Evolutionary conservation across 768 basidiomycete species (phyloP).

Genomic region (Russula griseocarnosa): DNA sequence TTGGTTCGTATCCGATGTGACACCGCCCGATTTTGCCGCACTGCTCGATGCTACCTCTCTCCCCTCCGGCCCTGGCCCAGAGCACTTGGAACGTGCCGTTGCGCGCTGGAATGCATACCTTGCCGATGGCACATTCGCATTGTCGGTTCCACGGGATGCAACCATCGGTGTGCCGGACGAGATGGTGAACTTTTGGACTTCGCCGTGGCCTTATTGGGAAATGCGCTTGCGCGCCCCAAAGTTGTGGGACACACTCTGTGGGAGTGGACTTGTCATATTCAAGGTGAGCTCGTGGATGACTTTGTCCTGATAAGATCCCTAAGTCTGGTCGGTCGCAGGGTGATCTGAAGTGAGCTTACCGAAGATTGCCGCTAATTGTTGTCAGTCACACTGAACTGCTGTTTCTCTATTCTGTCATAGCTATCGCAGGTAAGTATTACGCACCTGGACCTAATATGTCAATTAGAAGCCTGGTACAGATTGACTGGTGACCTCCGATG

Average conservation of each 20-base stretch:
- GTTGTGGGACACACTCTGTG: slow-evolving; percentile 49
- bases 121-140: slow-evolving; percentile 60
- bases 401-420: slow-evolving; percentile 36
- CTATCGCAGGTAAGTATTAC: slow-evolving; percentile 70
- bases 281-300: slow-evolving; percentile 48
- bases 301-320: background rate
- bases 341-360: slow-evolving; percentile 81
- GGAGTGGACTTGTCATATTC: slow-evolving; percentile 72
- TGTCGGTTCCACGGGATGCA: slow-evolving; percentile 63
- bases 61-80: slow-evolving; percentile 32
- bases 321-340: slow-evolving; percentile 45
- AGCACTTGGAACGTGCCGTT: slow-evolving; percentile 56
- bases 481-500: slow-evolving; percentile 86
- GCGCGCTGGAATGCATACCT: slow-evolving; percentile 71
- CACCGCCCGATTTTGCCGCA: slow-evolving; percentile 73
- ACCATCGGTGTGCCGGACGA: slow-evolving; percentile 49
- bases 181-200: slow-evolving; percentile 63
- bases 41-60: slow-evolving; percentile 30
- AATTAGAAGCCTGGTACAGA: slow-evolving; percentile 40
- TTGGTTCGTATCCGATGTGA: slow-evolving; percentile 97
- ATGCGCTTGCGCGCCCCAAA: slow-evolving; percentile 51
- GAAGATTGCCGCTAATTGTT: background rate
- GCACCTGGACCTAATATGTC: background rate
- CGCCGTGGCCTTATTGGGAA: slow-evolving; percentile 72
- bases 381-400: background rate